Evolutionary conservation across 345 rosid genomes (phyloP), one percentile per base, ranked within the genome.

Genomic region (Odontarrhena argentea): DNA sequence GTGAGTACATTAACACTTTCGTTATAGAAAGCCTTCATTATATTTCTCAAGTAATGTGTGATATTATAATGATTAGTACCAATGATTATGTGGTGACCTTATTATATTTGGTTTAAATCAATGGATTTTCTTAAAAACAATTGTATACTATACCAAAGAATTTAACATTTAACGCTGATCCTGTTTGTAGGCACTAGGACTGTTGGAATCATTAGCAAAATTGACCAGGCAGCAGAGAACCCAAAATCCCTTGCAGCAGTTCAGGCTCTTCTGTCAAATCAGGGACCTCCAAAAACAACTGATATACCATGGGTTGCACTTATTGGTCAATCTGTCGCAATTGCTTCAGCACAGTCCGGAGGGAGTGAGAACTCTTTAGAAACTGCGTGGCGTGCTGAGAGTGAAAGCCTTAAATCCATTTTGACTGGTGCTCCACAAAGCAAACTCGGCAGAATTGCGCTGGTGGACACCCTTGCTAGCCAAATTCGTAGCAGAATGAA

Each of bases 351-450:
- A 53, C 87, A 86, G 72, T 81, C 99, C 60, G 97, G 91, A 47
- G 75, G 82, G 66, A 74, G 74, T 58, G 99, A 95, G 66, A 91
- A 77, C 77, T 89, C 99, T 63, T 81, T 95, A 70, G 99, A 95
- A 81, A 91, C 93, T 73, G 99, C 96, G 11, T 87, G 99, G 99
- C 87, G 86, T 14, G 97, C 96, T 14, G 99, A 91, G 88, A 89
- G 85, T 65, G 96, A 91, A 74, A 89, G 91, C 75, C 79, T 95
- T 1, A 95, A 86, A 67, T 81, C 92, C 51, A 87, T 82, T 74
- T 75, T 95, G 65, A 81, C 81, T 35, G 99, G 96, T 60, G 88
- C 96, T 46, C 96, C 97, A 9, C 96, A 76, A 69, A 83, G 76
- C 84, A 91, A 89, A 82, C 96, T 95, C 57, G 99, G 99, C 65